Base-by-base conservation (phyloP, 768 basidiomycete species). In the Phaeolepiota aurea region DNA sequence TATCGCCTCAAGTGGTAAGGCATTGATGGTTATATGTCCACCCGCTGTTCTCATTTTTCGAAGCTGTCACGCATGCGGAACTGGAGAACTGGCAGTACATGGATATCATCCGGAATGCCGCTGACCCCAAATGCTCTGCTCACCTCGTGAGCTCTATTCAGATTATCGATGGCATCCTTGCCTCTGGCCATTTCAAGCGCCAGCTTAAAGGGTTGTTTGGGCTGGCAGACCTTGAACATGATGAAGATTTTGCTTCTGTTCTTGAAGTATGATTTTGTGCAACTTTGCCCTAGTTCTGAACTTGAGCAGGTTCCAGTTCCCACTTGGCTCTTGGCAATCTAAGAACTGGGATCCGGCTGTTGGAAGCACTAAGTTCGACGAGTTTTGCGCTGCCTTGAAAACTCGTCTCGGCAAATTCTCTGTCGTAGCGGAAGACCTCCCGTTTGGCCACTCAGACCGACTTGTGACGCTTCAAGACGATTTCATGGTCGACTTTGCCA, bases 71-170 rank as follows among this genome's bases (percentile, higher is more conserved):
- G 0, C 89, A 93, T 51, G 91, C 93, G 2, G 58, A 76, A 5
- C 60, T 92, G 22, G 65, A 76, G 46, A 87, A 85, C 51, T 90
- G 89, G 79, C 77, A 94, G 58, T 96, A 93, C 60, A 82, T 81
- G 71, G 87, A 90, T 30, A 71, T 93, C 51, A 84, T 87, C 47
- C 74, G 85, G 38, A 66, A 63, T 11, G 79, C 74, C 18, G 82
- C 84, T 2, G 77, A 86, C 49, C 69, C 73, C 0, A 65, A 58
- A 28, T 89, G 84, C 55, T 73, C 77, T 3, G 50, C 53, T 5
- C 74, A 77, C 47, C 62, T 87, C 21, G 69, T 77, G 50, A 69
- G 70, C 20, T 56, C 79, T 4, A 71, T 87, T 43, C 44, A 61
- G 20, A 65, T 69, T 3, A 73, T 92, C 44, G 88, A 92, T 51